Evolutionary conservation across 1,284 basidiomycete species (phyloP).

Genomic region (Coniferiporia sulphurascens): DNA sequence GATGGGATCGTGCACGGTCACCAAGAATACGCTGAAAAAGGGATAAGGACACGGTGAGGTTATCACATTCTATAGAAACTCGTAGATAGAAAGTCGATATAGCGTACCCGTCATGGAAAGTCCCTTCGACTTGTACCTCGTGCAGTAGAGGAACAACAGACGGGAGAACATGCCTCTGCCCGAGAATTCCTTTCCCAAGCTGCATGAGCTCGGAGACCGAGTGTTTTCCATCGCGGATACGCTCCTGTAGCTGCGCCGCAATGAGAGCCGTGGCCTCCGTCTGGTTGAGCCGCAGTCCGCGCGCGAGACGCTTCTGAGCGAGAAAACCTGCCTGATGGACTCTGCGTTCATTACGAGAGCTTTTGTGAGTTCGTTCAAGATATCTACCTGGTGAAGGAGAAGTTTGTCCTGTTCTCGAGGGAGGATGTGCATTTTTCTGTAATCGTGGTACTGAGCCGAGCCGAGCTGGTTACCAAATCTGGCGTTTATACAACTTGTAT

Average conservation of each 20-base stretch:
- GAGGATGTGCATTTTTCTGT: conserved; percentile 31
- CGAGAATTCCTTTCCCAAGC: conserved; percentile 84
- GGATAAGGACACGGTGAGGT: background rate
- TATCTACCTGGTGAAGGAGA: conserved; percentile 34
- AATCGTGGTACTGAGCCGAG: background rate
- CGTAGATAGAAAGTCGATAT: conserved; percentile 9
- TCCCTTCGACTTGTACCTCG: conserved; percentile 91
- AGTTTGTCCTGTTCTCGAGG: conserved; percentile 37
- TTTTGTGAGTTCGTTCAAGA: background rate
- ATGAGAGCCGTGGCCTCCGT: conserved; percentile 90
- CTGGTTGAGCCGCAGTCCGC: conserved; percentile 83
- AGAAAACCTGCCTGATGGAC: conserved; percentile 69
- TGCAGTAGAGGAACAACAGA: conserved; percentile 64
- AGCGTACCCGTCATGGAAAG: conserved; percentile 75
- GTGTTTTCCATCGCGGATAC: conserved; percentile 90
- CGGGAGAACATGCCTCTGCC: conserved; percentile 86
- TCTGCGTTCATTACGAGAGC: background rate
- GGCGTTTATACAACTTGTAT: background rate
- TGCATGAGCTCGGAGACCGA: conserved; percentile 91
- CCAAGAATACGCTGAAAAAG: conserved; percentile 75
- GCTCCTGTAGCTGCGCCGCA: conserved; percentile 87
- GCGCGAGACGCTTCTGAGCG: conserved; percentile 91
- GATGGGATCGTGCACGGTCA: conserved; percentile 92
- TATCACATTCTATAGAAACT: too few species aligned
- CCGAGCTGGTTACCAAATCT: background rate